Conservation (phyloP, 129 eudicot genomes). For the Saussurea involucrata region DNA sequence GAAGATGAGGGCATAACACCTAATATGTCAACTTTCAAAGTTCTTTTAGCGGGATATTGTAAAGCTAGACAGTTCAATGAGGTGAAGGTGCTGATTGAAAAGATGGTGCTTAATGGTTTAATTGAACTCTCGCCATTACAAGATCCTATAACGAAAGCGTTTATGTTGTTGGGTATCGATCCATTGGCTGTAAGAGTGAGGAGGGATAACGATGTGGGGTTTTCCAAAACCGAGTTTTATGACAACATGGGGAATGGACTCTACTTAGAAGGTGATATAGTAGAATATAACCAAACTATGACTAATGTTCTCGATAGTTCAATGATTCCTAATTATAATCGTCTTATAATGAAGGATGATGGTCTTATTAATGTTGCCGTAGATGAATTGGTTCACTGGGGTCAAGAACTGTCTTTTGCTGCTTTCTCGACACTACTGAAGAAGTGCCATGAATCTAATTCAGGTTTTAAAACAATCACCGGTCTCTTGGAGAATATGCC, state of each 20-base stretch:
- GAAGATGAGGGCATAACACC: slow-evolving; percentile 49
- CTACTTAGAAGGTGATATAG: slow-evolving; percentile 67
- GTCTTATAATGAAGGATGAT: slow-evolving; percentile 30
- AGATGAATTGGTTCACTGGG: slow-evolving; percentile 75
- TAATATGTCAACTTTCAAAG: slow-evolving; percentile 54
- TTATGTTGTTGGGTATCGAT: slow-evolving; percentile 49
- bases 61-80: slow-evolving; percentile 60
- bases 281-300: slow-evolving; percentile 47
- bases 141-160: slow-evolving; percentile 57
- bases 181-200: slow-evolving; percentile 52
- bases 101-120: slow-evolving; percentile 54
- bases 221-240: slow-evolving; percentile 59
- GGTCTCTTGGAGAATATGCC: slow-evolving; percentile 39
- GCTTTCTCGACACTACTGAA: slow-evolving; percentile 38
- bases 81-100: slow-evolving; percentile 40
- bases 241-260: slow-evolving; percentile 92
- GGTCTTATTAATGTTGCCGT: slow-evolving; percentile 19
- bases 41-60: slow-evolving; percentile 86
- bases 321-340: slow-evolving; percentile 66
- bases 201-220: slow-evolving; percentile 69
- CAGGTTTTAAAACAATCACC: slow-evolving; percentile 41
- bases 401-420: slow-evolving; percentile 60
- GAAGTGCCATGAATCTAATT: slow-evolving; percentile 32
- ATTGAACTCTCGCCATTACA: slow-evolving; percentile 41
- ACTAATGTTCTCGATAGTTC: slow-evolving; percentile 52